These are phyloP conservation scores for Aspergillus ruber DNA, from an alignment of 2,329 filamentous ascomycete genomes.

Conservation along the genomic window DNA sequence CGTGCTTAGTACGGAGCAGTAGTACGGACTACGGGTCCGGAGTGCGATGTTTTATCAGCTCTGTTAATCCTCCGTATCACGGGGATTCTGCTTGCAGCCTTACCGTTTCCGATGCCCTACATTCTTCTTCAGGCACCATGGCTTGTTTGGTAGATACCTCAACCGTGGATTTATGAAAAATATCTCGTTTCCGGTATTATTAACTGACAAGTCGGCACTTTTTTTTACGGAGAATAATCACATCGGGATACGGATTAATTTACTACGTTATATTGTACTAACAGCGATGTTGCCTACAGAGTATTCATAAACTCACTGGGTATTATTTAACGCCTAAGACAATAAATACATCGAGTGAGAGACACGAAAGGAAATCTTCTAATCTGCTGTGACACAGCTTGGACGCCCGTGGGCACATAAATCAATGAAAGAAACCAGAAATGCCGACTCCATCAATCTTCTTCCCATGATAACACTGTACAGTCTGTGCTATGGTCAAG, in stretches of 20 bases:
- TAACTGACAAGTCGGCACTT: too few species aligned
- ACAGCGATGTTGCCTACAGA: neutral
- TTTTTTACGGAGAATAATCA: too few species aligned
- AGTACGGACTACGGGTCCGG: neutral
- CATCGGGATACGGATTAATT: too few species aligned
- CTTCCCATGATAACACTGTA: slow-evolving; percentile 1
- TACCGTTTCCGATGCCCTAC: too few species aligned
- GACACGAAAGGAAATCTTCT: slow-evolving; percentile 15
- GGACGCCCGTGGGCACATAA: slow-evolving; percentile 22
- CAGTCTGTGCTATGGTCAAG: slow-evolving; percentile 2
- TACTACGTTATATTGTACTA: neutral
- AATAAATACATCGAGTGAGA: slow-evolving; percentile 8
- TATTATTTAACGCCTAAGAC: slow-evolving; percentile 28
- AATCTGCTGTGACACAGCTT: slow-evolving; percentile 33
- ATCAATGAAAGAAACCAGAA: slow-evolving; percentile 7
- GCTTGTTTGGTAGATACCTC: too few species aligned
- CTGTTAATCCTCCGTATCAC: neutral
- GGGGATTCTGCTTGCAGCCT: too few species aligned
- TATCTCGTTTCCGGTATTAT: too few species aligned
- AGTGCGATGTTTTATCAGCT: neutral
- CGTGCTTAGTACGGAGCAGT: neutral
- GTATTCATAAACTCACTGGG: slow-evolving; percentile 18
- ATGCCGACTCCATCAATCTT: slow-evolving; percentile 6
- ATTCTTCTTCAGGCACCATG: too few species aligned
- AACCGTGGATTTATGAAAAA: too few species aligned